phyloP scores from a whole-genome alignment of 2,329 filamentous ascomycete species.

The Ampelomyces quisqualis region DNA sequence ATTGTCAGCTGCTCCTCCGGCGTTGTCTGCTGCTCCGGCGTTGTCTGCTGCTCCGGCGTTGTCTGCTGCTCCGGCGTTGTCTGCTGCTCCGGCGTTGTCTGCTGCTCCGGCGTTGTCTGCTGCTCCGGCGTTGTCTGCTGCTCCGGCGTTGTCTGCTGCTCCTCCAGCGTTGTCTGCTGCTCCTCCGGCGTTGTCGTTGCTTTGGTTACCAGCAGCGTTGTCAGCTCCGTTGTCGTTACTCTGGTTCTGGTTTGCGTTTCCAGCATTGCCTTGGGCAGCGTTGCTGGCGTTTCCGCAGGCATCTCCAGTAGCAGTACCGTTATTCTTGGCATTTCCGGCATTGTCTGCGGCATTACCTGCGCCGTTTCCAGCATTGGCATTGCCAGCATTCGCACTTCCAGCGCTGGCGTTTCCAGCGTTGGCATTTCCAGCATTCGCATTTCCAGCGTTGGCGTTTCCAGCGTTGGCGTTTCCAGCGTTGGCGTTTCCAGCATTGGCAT shows the following conservation, averaged over 20 bases:
- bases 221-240: slow-evolving; percentile 19
- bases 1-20: slow-evolving; percentile 1
- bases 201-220: slow-evolving; percentile 10
- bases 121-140: slow-evolving; percentile 30
- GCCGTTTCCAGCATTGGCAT: slow-evolving; percentile 5
- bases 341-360: slow-evolving; percentile 1
- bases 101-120: slow-evolving; percentile 13
- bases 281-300: background rate
- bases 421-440: slow-evolving; percentile 7
- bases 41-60: slow-evolving; percentile 12
- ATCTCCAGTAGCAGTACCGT: slow-evolving; percentile 2
- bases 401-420: slow-evolving; percentile 1
- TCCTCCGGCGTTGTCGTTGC: slow-evolving; percentile 1
- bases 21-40: slow-evolving; percentile 22
- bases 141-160: slow-evolving; percentile 14
- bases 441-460: slow-evolving; percentile 5
- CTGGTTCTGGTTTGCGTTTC: slow-evolving; percentile 13
- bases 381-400: background rate
- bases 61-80: slow-evolving; percentile 12
- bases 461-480: slow-evolving; percentile 6
- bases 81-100: slow-evolving; percentile 26
- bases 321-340: slow-evolving; percentile 17
- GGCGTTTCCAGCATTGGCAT: slow-evolving; percentile 3
- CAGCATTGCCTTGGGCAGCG: slow-evolving; percentile 9
- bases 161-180: slow-evolving; percentile 14